Percentiles rank a stretch among this genome's conserved stretches.
phyloP scores from a whole-genome alignment of 176 grass and related monocot species.

The Juncus inflexus region DNA sequence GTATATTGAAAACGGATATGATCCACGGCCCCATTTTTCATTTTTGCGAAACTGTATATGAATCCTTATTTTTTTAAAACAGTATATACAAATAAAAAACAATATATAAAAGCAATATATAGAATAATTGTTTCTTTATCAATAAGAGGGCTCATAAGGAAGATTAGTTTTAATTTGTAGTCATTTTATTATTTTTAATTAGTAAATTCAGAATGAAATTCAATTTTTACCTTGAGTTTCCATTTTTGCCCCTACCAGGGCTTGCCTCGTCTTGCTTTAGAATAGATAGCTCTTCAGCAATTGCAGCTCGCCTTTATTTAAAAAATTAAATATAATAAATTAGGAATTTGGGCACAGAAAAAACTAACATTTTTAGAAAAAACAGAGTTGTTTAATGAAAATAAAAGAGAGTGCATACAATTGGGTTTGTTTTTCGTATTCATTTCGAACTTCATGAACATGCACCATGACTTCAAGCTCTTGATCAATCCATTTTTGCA shows the following conservation, averaged over 20 bases:
- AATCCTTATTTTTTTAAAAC: too few species aligned
- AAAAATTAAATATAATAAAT: slow-evolving; percentile 10
- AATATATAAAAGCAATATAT: too few species aligned
- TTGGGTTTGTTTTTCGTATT: slow-evolving; percentile 98
- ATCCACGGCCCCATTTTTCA: too few species aligned
- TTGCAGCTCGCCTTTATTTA: slow-evolving; percentile 57
- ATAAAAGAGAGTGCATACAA: slow-evolving; percentile 47
- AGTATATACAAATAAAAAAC: too few species aligned
- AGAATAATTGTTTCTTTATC: too few species aligned
- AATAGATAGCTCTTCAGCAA: slow-evolving; percentile 88
- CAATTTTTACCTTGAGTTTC: slow-evolving; percentile 57
- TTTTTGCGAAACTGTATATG: too few species aligned
- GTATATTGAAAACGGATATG: too few species aligned
- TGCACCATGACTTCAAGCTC: slow-evolving; percentile 97
- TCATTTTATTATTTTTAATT: too few species aligned
- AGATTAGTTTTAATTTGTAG: too few species aligned
- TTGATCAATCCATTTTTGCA: slow-evolving; percentile 95
- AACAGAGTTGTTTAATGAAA: background rate
- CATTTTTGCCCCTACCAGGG: slow-evolving; percentile 61
- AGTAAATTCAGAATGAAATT: background rate
- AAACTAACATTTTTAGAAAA: background rate
- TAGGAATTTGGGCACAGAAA: background rate
- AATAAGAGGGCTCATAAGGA: too few species aligned
- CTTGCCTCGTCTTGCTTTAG: slow-evolving; percentile 75
- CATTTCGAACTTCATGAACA: slow-evolving; percentile 92